Conservation (phyloP, 225 moss, liverwort and hornwort genomes). For the Thuidium tamariscinum region DNA sequence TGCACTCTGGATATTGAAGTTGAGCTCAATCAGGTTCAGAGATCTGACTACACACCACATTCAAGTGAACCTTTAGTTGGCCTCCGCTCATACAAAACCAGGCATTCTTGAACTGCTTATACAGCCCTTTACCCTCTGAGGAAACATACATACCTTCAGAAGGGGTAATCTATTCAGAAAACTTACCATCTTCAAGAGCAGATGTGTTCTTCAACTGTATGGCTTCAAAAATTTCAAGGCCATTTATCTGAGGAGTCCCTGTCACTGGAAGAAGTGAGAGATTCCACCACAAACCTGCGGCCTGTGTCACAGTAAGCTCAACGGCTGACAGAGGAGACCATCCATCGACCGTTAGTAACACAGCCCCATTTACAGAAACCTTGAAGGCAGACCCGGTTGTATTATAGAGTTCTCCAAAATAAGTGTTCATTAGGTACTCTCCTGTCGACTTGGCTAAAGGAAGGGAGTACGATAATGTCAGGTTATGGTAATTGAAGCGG, state of each 20-base stretch:
- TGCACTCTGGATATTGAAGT: constrained; percentile 22
- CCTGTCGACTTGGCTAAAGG: constrained; percentile 23
- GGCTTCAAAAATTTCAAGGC: constrained; percentile 53
- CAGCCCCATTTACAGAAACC: constrained; percentile 29
- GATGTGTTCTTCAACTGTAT: constrained; percentile 14
- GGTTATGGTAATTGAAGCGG: constrained; percentile 36
- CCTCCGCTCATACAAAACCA: neutral
- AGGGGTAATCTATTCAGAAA: neutral
- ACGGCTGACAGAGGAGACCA: constrained; percentile 19
- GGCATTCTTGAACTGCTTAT: neutral
- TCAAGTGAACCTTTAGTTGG: neutral
- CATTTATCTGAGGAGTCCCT: constrained; percentile 56
- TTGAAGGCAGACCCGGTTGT: constrained; percentile 25
- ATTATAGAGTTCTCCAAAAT: constrained; percentile 49
- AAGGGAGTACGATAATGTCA: constrained; percentile 39
- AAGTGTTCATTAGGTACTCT: constrained; percentile 44
- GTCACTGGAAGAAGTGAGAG: constrained; percentile 21
- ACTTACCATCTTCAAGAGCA: constrained; percentile 23
- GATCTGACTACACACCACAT: constrained; percentile 26
- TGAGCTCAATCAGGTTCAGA: constrained; percentile 26
- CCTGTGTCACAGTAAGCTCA: constrained; percentile 24
- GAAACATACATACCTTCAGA: neutral
- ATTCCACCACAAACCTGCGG: constrained; percentile 41
- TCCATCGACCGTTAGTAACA: constrained; percentile 1
- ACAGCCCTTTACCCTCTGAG: neutral